Base-by-base conservation (phyloP, 768 basidiomycete species). In the Termitomyces sp. region DNA sequence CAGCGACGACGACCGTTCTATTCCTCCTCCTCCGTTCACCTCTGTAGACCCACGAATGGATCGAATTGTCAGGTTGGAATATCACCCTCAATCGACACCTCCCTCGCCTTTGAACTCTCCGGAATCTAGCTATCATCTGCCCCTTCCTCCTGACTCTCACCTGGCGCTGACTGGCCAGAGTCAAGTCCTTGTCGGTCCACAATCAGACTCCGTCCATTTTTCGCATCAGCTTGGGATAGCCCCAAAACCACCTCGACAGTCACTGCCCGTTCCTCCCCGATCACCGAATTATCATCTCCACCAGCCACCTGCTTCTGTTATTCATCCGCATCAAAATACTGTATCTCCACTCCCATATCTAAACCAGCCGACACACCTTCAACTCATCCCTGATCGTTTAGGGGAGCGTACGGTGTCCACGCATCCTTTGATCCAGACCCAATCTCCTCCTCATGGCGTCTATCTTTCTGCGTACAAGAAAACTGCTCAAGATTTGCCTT, bases 381-480 rank as follows among this genome's bases (percentile, higher is more conserved):
- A 49, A 14, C 16, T n/a, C n/a, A 25, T 43, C 14, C 32, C 57
- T 21, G 47, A 57, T 43, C 46, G 37, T 37, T 40, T 50, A 19
- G 49, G 57, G 21, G 54, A 53, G 41, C 55, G 58, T n/a, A 40
- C 49, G 32, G 23, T 43, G 31, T 53, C 64, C 14, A 54, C 53
- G 31, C 19, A 57, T 16, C 43, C 52, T 52, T 44, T 44, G 29
- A 17, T 47, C 3, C 47, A 57, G 14, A 58, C 58, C 34, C 38
- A 52, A 38, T 38, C 59, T 27, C 61, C 59, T 27, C 61, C 68
- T 45, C 60, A 60, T 14, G 55, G 83, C 59, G 69, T 82, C 65
- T 77, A 78, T 34, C 75, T 73, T n/a, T 60, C 77, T 49, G 81
- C 84, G 19, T 83, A 83, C 63, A 56, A 35, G 38, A 62, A 61